phyloP scores from a whole-genome alignment of 169 alveolate species.

The Perkinsus olseni region DNA sequence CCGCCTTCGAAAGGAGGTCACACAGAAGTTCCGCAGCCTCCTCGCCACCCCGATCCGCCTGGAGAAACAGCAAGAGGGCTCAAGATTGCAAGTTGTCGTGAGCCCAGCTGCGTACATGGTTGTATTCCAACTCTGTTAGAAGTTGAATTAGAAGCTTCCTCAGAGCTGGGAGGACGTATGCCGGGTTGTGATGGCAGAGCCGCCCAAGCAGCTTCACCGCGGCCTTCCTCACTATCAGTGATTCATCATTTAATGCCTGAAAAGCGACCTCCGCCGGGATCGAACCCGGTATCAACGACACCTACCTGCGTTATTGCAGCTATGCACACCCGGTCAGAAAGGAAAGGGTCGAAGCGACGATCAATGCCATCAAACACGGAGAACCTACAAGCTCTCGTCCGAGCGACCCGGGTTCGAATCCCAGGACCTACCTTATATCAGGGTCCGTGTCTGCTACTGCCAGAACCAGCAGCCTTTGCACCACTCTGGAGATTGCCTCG shows the following conservation, averaged over 20 bases:
- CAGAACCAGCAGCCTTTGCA: not conserved
- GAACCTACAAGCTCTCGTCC: not conserved
- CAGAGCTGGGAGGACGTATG: not conserved
- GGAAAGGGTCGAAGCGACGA: not conserved
- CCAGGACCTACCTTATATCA: not conserved
- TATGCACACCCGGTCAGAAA: not conserved
- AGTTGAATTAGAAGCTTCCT: not conserved
- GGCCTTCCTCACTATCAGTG: not conserved
- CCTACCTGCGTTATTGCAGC: not conserved
- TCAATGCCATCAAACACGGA: not conserved
- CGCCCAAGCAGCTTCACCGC: not conserved
- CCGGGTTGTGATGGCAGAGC: constrained; percentile 2
- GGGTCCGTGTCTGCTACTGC: constrained; percentile 3
- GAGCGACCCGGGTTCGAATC: not conserved
- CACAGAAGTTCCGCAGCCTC: constrained; percentile 4
- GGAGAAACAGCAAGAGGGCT: not conserved
- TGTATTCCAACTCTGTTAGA: not conserved
- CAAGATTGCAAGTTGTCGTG: too few relatives aligned
- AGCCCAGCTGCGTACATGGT: not conserved
- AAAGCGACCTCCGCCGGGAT: not conserved
- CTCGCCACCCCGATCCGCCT: not conserved
- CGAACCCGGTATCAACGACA: not conserved
- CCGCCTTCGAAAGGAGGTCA: not conserved
- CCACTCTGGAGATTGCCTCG: not conserved
- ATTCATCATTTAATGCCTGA: not conserved